phyloP scores from a whole-genome alignment of 768 basidiomycete genomes.

The Fibroporia radiculosa region DNA sequence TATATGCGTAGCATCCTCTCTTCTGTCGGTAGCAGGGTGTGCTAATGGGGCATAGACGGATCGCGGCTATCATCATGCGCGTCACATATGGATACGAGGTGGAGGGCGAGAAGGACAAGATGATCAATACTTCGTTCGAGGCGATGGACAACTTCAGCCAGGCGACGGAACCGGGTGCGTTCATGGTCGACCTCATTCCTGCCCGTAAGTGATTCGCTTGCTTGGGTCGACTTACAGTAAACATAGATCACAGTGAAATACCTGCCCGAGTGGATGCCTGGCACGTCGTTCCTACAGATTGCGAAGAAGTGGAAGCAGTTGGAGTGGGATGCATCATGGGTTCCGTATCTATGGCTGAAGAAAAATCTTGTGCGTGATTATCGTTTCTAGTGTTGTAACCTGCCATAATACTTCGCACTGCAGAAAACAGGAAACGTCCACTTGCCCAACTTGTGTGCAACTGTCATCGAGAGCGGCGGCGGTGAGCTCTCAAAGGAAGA shows the following conservation, averaged over 20 bases:
- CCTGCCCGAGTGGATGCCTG: constrained; percentile 1
- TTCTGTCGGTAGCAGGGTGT: background rate
- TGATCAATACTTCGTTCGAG: background rate
- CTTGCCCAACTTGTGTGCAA: background rate
- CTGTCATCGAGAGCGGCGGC: background rate
- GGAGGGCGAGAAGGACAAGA: constrained; percentile 1
- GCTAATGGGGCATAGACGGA: background rate
- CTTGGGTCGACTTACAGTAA: background rate
- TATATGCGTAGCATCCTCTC: too few species aligned
- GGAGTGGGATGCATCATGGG: background rate
- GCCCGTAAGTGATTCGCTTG: background rate
- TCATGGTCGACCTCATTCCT: constrained; percentile 1
- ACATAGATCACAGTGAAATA: background rate
- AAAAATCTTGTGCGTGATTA: background rate
- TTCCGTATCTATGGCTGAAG: constrained; percentile 24
- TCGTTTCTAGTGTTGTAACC: too few species aligned
- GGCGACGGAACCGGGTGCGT: background rate
- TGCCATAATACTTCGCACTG: too few species aligned
- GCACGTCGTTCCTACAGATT: background rate
- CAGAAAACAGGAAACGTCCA: background rate
- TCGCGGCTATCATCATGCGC: constrained; percentile 1
- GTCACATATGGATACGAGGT: constrained; percentile 3
- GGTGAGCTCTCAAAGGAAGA: background rate
- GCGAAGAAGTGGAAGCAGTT: background rate
- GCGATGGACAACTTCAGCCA: constrained; percentile 3